Evolutionary conservation across 192 early-diverging fungal species (phyloP), one percentile per base, ranked within the genome.

Genomic region (Backusella sp.): DNA sequence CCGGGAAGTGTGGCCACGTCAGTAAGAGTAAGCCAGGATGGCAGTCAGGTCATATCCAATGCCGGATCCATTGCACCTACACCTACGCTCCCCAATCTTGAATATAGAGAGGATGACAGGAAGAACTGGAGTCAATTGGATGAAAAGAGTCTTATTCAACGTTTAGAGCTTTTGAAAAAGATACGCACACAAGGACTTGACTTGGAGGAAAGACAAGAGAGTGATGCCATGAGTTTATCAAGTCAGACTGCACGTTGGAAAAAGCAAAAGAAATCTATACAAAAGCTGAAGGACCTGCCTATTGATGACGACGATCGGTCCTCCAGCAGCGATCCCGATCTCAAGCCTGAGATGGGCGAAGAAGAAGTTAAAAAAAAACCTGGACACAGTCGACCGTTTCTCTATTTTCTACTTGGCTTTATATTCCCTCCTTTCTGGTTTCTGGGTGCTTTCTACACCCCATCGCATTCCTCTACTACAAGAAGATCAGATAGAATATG

Each of bases 341-440:
- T 62, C 56, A 35, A 65, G 19, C 23, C 23, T 26, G 26, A 65
- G 32, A 42, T n/a, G 30, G 62, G 34, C 35, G 65, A 74, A 34
- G 37, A 42, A 74, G 11, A 39, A 21, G 67, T 37, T 74, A 44
- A 23, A 66, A 46, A 42, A 41, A 32, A 30, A 46, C 17, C 28
- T 23, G 15, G 14, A 21, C 68, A 46, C 37, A 41, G 77, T 49
- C 23, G 42, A 14, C 74, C 77, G 5, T 74, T 79, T 79, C 73
- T 79, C 15, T 74, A 56, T 21, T 79, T 79, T 59, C 6, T 74
- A 14, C 52, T 73, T 69, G 77, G 77, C 12, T 79, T 79, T 42
- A 15, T 79, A 17, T 79, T 73, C 49, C 77, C 77, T n/a, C 77
- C 72, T 21, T 35, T 69, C 26, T 79, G 77, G 77, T 66, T 74